Conservation (phyloP, 345 rosid genomes). For the Eucalyptus sp. region DNA sequence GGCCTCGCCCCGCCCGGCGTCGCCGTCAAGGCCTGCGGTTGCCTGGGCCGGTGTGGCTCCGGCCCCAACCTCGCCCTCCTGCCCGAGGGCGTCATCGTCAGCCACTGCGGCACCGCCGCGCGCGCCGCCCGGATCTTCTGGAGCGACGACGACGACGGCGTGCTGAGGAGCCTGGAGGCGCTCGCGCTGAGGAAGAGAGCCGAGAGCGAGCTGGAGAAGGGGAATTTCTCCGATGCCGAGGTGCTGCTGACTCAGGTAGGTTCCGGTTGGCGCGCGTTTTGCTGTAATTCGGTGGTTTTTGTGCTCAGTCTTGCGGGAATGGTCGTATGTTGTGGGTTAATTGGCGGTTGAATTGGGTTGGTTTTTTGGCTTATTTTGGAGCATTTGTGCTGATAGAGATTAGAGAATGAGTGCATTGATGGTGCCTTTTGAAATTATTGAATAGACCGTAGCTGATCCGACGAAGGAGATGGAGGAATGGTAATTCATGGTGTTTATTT, state of each 20-base stretch:
- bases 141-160: conserved; percentile 7
- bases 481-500: background rate
- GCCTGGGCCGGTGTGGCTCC: conserved; percentile 80
- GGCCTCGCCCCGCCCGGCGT: conserved; percentile 56
- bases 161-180: conserved; percentile 30
- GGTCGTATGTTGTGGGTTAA: background rate
- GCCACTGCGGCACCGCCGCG: conserved; percentile 67
- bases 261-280: background rate
- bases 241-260: conserved; percentile 51
- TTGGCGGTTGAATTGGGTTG: background rate
- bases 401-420: background rate
- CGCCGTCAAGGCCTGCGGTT: conserved; percentile 49
- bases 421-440: background rate
- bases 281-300: background rate
- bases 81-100: conserved; percentile 46
- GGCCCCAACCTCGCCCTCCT: conserved; percentile 78
- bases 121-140: conserved; percentile 52
- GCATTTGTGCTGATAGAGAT: background rate
- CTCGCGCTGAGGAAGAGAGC: conserved; percentile 63
- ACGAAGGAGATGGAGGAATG: background rate
- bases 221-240: conserved; percentile 40
- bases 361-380: background rate
- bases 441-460: background rate
- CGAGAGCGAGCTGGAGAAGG: conserved; percentile 26
- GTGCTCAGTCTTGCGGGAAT: background rate